phyloP scores from a whole-genome alignment of 805 yeast genomes.

The Geotrichum ghanense region DNA sequence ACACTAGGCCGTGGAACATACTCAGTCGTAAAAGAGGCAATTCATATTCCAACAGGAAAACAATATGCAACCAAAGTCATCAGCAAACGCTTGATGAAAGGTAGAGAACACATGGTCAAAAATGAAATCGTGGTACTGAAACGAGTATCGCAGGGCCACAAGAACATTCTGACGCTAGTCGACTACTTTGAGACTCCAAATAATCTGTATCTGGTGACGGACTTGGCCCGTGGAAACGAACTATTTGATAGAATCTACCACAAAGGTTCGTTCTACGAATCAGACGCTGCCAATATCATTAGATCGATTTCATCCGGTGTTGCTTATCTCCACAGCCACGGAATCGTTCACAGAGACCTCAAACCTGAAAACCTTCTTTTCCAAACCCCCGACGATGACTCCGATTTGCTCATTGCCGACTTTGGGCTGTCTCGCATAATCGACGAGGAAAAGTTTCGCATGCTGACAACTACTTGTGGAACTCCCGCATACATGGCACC shows the following conservation, averaged over 20 bases:
- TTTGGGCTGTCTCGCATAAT: conserved; percentile 53
- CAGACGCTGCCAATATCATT: conserved; percentile 39
- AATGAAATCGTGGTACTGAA: conserved; percentile 50
- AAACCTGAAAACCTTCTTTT: conserved; percentile 64
- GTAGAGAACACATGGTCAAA: conserved; percentile 43
- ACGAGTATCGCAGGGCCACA: conserved; percentile 38
- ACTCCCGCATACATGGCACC: conserved; percentile 73
- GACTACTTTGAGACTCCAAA: conserved; percentile 63
- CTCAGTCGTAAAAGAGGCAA: conserved; percentile 33
- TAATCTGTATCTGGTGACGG: conserved; percentile 45
- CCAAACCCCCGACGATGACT: conserved; percentile 27
- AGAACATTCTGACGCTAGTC: conserved; percentile 46
- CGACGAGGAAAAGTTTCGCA: conserved; percentile 27
- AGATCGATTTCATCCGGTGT: conserved; percentile 43
- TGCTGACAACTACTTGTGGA: conserved; percentile 44
- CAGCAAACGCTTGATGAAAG: conserved; percentile 38
- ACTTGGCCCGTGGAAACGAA: conserved; percentile 59
- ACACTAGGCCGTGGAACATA: conserved; percentile 34
- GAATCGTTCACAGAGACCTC: conserved; percentile 58
- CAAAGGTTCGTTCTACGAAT: conserved; percentile 35
- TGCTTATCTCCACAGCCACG: conserved; percentile 44
- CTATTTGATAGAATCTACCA: conserved; percentile 47
- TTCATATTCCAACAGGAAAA: conserved; percentile 28
- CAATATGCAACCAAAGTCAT: conserved; percentile 47
- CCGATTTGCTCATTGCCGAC: conserved; percentile 41